A percentile compares a stretch with the other conserved stretches of the same genome.
These are phyloP conservation scores for Dianthus caryophyllus DNA, from an alignment of 148 eudicot species.

Conservation along the genomic window DNA sequence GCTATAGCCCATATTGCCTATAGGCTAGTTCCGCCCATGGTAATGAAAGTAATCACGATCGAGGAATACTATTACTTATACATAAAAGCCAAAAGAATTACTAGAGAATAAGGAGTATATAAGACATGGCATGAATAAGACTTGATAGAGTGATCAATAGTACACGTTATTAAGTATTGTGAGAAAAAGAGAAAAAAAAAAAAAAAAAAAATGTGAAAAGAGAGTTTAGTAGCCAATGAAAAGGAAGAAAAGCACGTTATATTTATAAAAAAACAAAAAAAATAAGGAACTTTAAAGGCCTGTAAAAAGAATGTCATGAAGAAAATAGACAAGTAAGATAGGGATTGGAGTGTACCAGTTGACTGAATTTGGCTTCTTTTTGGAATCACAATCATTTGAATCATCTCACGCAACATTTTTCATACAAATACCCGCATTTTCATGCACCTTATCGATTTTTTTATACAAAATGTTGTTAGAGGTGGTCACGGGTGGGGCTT, in stretches of 20 bases:
- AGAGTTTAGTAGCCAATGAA: constrained; percentile 12
- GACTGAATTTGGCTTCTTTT: constrained; percentile 25
- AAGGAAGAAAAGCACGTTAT: neutral
- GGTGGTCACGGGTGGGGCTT: too few species aligned
- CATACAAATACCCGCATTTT: constrained; percentile 9
- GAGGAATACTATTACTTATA: too few species aligned
- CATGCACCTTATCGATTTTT: constrained; percentile 15
- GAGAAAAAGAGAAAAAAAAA: neutral
- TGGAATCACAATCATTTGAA: constrained; percentile 29
- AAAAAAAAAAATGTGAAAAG: constrained; percentile 2
- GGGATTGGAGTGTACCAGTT: constrained; percentile 26
- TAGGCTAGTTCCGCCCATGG: too few species aligned
- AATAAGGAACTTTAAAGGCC: constrained; percentile 10
- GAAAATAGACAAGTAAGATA: neutral
- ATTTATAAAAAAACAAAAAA: too few species aligned
- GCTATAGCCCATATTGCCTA: too few species aligned
- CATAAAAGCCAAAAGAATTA: neutral
- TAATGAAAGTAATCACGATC: too few species aligned
- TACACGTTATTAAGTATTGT: too few species aligned
- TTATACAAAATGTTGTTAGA: too few species aligned
- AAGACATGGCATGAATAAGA: neutral
- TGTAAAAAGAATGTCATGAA: constrained; percentile 4
- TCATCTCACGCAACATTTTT: constrained; percentile 34
- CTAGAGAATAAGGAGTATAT: neutral
- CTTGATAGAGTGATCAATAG: neutral